Base-by-base conservation (phyloP, 192 early-diverging fungal species). In the Coemansia sp. region DNA sequence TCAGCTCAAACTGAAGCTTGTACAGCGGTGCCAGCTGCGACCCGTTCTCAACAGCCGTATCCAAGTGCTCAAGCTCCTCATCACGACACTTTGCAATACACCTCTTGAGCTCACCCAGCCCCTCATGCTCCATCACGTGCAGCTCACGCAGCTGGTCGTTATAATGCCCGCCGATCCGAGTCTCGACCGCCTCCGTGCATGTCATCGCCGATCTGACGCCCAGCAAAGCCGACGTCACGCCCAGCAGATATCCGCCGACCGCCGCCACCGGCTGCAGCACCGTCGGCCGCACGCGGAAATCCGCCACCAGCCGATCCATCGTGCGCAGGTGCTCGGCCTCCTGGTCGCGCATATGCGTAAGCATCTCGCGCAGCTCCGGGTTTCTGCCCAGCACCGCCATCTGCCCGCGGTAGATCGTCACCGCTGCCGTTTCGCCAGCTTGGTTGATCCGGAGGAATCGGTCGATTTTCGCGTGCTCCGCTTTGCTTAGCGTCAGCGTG, bases 181-280 rank as follows among this genome's bases (percentile, higher is more conserved):
- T 94, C 79, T 98, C 96, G 13, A 96, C 96, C 3, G 93, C 96
- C 62, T 98, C 96, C 0, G 96, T 98, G 70, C 93, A 96, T n/a
- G 94, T 93, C 94, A 98, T 98, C 24, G 93, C 93, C 19, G 93
- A 93, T 58, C 93, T 89, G 57, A 91, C 89, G n/a, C 94, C 95
- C 62, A 98, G 68, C 47, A 93, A 53, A 3, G 92, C 96, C 1
- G 94, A 93, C 1, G 83, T 87, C 6, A 83, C 88, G 15, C 96
- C 96, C 11, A 98, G 65, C 2, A 87, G 80, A 58, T 86, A 95
- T 8, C 96, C 96, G 13, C 90, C 87, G 9, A 82, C 73, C 39
- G 92, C 91, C 87, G 93, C 95, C 15, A 96, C 30, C 0, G 96
- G 96, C 22, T 87, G 80, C 56, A 98, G 65, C 10, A 90, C 59